A percentile compares a stretch with the other conserved stretches of the same genome.
These are phyloP conservation scores for Globisporangium yorkense DNA, from an alignment of 352 stramenopile genomes.

Conservation along the genomic window DNA sequence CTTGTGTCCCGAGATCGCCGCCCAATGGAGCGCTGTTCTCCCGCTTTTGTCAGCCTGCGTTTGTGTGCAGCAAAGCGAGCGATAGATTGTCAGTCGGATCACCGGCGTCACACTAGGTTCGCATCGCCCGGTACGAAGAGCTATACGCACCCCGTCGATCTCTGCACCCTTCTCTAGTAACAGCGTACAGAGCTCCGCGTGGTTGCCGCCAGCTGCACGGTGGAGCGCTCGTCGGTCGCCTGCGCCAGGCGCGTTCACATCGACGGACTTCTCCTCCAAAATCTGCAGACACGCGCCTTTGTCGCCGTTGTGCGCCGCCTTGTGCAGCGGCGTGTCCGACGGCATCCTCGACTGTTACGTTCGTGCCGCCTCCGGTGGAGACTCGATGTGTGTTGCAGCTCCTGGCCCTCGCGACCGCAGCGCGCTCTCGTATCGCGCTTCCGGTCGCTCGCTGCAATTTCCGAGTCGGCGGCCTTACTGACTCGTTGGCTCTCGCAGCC, in stretches of 20 bases:
- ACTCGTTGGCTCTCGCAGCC: not conserved
- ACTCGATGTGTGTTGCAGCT: not conserved
- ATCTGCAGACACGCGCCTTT: slow-evolving; percentile 85
- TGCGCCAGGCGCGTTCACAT: slow-evolving; percentile 83
- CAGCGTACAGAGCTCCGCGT: slow-evolving; percentile 84
- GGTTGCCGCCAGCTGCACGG: slow-evolving; percentile 83
- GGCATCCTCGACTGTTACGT: slow-evolving; percentile 42
- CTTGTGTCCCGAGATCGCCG: slow-evolving; percentile 90
- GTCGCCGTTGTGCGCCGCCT: slow-evolving; percentile 88
- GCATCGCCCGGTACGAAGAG: too few species aligned
- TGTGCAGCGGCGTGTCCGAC: slow-evolving; percentile 87
- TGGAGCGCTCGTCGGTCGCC: slow-evolving; percentile 85
- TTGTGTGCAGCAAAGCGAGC: not conserved
- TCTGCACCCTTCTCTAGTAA: slow-evolving; percentile 83
- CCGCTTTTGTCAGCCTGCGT: slow-evolving; percentile 89
- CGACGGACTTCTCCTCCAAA: slow-evolving; percentile 83
- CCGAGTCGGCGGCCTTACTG: not conserved
- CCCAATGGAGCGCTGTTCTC: slow-evolving; percentile 90
- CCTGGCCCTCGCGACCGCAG: not conserved
- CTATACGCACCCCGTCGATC: slow-evolving; percentile 66
- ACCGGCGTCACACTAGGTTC: too few species aligned
- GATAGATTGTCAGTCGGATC: not conserved
- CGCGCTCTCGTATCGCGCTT: not conserved
- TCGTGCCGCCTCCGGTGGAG: not conserved
- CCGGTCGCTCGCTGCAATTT: not conserved